phyloP scores from a whole-genome alignment of 2,329 filamentous ascomycete species.

The Fusarium compactum region DNA sequence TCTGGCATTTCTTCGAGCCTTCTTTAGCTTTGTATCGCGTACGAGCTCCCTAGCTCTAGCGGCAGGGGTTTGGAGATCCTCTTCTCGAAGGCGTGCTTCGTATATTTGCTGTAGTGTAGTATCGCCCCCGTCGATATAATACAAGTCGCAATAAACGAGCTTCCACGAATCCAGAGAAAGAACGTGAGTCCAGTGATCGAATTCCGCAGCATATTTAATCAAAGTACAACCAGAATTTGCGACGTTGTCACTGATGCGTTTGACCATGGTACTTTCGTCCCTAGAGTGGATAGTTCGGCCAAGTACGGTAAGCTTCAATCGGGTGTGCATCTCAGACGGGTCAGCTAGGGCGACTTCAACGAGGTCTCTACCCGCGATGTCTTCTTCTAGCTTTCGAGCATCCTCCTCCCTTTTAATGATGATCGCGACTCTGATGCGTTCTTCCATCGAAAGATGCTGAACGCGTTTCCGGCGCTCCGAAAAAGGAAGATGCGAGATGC shows the following conservation, averaged over 20 bases:
- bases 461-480: neutral
- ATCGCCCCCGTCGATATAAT: neutral
- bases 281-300: neutral
- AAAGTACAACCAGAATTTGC: too few relatives aligned
- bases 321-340: neutral
- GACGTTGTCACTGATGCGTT: neutral
- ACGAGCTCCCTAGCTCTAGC: neutral
- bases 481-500: too few relatives aligned
- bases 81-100: neutral
- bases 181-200: fast-evolving
- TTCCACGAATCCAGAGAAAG: neutral
- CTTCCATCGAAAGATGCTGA: neutral
- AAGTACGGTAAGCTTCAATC: neutral
- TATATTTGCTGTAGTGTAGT: neutral
- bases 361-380: neutral
- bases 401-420: neutral
- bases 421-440: neutral
- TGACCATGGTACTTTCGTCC: neutral
- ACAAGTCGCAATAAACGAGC: neutral
- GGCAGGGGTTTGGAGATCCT: neutral
- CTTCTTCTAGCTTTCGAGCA: neutral
- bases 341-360: neutral
- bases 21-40: fast-evolving
- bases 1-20: neutral
- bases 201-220: neutral